Percentiles rank a stretch among this genome's conserved stretches.
Evolutionary conservation across 768 basidiomycete genomes (phyloP).

Genomic region (Lentinus tigrinus): DNA sequence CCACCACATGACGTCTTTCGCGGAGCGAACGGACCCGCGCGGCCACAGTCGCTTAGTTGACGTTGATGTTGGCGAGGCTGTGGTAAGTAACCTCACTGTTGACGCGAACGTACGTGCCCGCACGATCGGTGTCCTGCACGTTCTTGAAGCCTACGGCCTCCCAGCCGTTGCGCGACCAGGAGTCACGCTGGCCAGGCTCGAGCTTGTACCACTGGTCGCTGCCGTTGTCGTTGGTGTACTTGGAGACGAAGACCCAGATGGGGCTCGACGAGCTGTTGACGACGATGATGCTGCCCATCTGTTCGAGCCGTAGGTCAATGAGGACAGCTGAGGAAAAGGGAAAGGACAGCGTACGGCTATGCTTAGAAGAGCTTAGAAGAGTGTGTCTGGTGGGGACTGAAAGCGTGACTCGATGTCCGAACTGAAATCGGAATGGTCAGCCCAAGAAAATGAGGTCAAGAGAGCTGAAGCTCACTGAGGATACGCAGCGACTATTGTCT

Average conservation of each 20-base stretch:
- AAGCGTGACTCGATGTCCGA: too few relatives aligned
- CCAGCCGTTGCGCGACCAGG: constrained; percentile 8
- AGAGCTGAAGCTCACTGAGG: too few relatives aligned
- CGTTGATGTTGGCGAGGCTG: background rate
- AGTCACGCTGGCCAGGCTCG: background rate
- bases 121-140: constrained; percentile 4
- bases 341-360: too few relatives aligned
- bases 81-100: constrained; percentile 3
- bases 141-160: constrained; percentile 14
- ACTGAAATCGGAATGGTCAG: too few relatives aligned
- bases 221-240: constrained; percentile 7
- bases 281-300: constrained; percentile 14
- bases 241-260: constrained; percentile 10
- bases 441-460: too few relatives aligned
- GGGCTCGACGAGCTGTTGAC: background rate
- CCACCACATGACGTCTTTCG: too few relatives aligned
- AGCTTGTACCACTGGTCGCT: constrained; percentile 8
- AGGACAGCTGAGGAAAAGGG: background rate
- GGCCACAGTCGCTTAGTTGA: too few relatives aligned
- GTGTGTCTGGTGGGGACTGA: too few relatives aligned
- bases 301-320: too few relatives aligned
- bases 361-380: too few relatives aligned
- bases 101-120: constrained; percentile 2
- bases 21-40: too few relatives aligned
- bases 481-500: too few relatives aligned